Percentiles rank a stretch among this genome's conserved stretches.
Conservation (phyloP, 163 green algal species). For the Dunaliella salina region DNA sequence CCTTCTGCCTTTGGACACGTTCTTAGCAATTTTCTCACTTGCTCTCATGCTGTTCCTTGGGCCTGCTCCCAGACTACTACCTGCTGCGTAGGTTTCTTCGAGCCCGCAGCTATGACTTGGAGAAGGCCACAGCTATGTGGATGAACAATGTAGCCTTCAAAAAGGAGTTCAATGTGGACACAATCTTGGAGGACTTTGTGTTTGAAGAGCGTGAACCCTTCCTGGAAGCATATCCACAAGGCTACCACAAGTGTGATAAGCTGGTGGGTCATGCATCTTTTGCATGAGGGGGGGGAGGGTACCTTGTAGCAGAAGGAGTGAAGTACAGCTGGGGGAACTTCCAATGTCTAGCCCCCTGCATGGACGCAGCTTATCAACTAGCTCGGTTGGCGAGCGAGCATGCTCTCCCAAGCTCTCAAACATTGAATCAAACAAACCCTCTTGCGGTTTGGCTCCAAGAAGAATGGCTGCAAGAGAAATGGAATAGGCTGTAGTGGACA, state of each 20-base stretch:
- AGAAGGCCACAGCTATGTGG: slow-evolving; percentile 77
- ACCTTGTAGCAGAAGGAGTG: too few species aligned
- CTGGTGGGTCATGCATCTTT: slow-evolving; percentile 32
- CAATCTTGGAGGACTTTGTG: slow-evolving; percentile 77
- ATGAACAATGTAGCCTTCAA: slow-evolving; percentile 73
- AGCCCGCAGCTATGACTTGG: slow-evolving; percentile 77
- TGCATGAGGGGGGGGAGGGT: too few species aligned
- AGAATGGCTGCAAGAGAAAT: too few species aligned
- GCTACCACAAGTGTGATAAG: slow-evolving; percentile 87
- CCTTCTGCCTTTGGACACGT: too few species aligned
- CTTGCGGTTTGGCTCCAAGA: too few species aligned
- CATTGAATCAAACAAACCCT: too few species aligned
- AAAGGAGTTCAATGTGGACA: slow-evolving; percentile 64
- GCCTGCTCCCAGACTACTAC: slow-evolving; percentile 63
- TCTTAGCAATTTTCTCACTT: neutral
- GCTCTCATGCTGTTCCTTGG: neutral
- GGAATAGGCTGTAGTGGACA: neutral
- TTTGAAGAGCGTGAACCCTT: slow-evolving; percentile 83
- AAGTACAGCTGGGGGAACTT: too few species aligned
- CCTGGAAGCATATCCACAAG: slow-evolving; percentile 77
- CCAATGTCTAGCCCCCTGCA: too few species aligned
- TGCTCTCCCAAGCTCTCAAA: too few species aligned
- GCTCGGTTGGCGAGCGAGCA: too few species aligned
- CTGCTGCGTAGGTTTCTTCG: slow-evolving; percentile 80
- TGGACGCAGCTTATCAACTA: too few species aligned